A percentile compares a stretch with the other conserved stretches of the same genome.
phyloP scores from a whole-genome alignment of 768 basidiomycete genomes.

The Lentinula boryana region DNA sequence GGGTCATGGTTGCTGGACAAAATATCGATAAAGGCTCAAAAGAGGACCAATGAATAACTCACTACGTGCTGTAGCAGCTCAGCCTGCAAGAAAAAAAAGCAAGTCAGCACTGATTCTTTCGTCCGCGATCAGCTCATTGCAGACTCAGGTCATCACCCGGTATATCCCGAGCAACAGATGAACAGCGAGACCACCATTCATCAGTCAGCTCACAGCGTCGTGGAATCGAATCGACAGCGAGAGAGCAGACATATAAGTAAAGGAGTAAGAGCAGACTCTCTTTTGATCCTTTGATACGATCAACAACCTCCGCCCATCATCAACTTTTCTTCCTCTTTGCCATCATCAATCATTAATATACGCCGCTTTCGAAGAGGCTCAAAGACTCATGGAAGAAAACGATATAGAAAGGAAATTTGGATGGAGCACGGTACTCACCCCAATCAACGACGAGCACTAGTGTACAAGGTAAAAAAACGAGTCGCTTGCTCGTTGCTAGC shows the following conservation, averaged over 20 bases:
- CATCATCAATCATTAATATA: neutral
- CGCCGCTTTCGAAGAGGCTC: neutral
- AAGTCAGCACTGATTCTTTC: neutral
- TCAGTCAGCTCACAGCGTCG: neutral
- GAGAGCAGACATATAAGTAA: neutral
- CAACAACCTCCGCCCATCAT: slow-evolving; percentile 1
- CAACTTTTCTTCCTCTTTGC: neutral
- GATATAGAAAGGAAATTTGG: neutral
- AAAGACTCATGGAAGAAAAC: neutral
- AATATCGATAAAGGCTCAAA: neutral
- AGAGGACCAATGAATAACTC: neutral
- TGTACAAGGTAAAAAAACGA: neutral
- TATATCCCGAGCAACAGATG: neutral
- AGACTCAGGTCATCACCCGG: neutral
- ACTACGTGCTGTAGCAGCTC: neutral
- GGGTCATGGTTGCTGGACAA: neutral
- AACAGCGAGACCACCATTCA: neutral
- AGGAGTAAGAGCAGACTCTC: neutral
- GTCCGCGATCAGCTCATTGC: neutral
- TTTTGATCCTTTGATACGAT: slow-evolving; percentile 5
- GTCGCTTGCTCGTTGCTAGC: neutral
- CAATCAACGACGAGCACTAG: neutral
- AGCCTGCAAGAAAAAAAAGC: neutral
- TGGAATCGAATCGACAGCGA: neutral
- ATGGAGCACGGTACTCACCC: neutral